These are phyloP conservation scores for Jasminum sambac DNA, from an alignment of 257 asterid genomes.

Conservation along the genomic window DNA sequence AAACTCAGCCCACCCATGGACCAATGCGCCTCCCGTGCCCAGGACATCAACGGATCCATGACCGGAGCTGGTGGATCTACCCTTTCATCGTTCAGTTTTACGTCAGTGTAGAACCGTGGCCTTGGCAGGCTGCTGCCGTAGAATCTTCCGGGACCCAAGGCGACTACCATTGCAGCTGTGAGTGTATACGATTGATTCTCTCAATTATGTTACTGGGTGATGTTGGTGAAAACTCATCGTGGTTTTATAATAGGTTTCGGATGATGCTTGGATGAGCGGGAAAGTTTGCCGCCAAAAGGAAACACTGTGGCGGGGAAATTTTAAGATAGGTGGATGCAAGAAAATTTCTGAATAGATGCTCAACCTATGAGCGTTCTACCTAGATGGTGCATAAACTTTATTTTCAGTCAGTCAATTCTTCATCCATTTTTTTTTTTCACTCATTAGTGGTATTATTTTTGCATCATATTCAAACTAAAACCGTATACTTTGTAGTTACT, in stretches of 20 bases:
- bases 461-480: too few species aligned
- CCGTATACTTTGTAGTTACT: too few species aligned
- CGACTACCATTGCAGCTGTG: conserved; percentile 50
- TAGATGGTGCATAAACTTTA: too few species aligned
- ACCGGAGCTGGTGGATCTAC: conserved; percentile 79
- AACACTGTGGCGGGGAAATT: neutral
- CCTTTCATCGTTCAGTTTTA: conserved; percentile 49
- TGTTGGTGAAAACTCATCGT: neutral
- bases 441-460: too few species aligned
- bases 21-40: conserved; percentile 97
- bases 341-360: too few species aligned
- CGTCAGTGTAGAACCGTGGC: conserved; percentile 71
- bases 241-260: neutral
- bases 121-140: conserved; percentile 91
- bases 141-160: conserved; percentile 82
- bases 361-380: too few species aligned
- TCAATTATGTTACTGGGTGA: neutral
- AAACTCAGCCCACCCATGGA: conserved; percentile 85
- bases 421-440: too few species aligned
- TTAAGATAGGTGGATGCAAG: too few species aligned
- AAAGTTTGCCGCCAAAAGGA: too few species aligned
- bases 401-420: too few species aligned
- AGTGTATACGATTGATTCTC: neutral
- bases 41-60: conserved; percentile 60
- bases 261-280: neutral